Evolutionary conservation across 257 asterid genomes (phyloP).

Genomic region (Orobanche coerulescens): DNA sequence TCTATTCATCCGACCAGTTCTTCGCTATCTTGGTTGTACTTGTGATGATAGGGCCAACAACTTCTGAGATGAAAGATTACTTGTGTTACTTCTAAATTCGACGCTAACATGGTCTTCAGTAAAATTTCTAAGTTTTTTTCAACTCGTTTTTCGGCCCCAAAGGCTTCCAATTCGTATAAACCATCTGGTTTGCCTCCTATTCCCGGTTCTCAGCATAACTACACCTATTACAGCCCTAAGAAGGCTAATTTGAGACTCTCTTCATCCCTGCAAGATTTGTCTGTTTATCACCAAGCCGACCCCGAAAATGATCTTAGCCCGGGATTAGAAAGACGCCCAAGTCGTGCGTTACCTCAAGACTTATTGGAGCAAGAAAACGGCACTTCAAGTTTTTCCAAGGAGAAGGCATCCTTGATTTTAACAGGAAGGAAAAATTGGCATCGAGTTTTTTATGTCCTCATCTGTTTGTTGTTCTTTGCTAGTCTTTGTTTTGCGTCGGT

Average conservation of each 20-base stretch:
- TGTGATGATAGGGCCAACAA: slow-evolving; percentile 3
- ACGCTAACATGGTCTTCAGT: slow-evolving; percentile 47
- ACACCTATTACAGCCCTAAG: slow-evolving; percentile 32
- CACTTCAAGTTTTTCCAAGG: slow-evolving; percentile 79
- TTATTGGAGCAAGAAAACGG: slow-evolving; percentile 41
- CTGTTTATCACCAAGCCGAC: slow-evolving; percentile 52
- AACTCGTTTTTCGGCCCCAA: slow-evolving; percentile 43
- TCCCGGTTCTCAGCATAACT: slow-evolving; percentile 42
- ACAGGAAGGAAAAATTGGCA: slow-evolving; percentile 50
- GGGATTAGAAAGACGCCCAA: slow-evolving; percentile 34
- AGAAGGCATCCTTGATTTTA: slow-evolving; percentile 36
- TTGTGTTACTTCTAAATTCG: slow-evolving; percentile 16
- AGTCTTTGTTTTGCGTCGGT: slow-evolving; percentile 40
- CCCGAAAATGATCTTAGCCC: slow-evolving; percentile 41
- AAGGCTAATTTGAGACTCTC: slow-evolving; percentile 54
- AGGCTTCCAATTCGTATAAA: slow-evolving; percentile 36
- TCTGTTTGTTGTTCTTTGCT: slow-evolving; percentile 50
- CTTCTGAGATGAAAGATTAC: slow-evolving; percentile 11
- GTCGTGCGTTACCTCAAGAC: slow-evolving; percentile 30
- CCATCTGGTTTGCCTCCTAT: slow-evolving; percentile 66
- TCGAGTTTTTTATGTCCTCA: slow-evolving; percentile 42
- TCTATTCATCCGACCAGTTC: slow-evolving; percentile 12
- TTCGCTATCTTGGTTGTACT: not conserved
- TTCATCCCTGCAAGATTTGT: slow-evolving; percentile 84
- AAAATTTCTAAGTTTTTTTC: slow-evolving; percentile 56